Base-by-base conservation (phyloP, 108 stramenopile genomes). In the Discostella pseudostelligera region DNA sequence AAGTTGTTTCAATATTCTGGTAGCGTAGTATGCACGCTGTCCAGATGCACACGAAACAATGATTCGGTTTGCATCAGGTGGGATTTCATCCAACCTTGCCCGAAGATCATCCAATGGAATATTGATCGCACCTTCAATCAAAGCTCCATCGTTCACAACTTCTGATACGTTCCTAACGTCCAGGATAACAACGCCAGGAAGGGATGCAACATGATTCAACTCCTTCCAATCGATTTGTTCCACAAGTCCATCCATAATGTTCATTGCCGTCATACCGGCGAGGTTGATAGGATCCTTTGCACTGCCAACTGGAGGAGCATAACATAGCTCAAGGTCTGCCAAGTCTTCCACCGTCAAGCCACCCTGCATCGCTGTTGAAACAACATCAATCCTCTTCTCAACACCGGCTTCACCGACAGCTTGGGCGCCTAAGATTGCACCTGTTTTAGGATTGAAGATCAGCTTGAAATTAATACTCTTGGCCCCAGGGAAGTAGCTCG, bases 201-300 rank as follows among this genome's bases (percentile, higher is more conserved):
- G 55, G 0, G 72, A 43, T 20, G 70, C 70, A 13, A 75, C 56
- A 7, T 69, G 36, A 1, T 79, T 71, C 36, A 87, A 42, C 22
- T 87, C 80, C 43, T 74, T 79, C 84, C 83, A 87, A 48, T 87
- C 80, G 3, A 87, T 59, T 55, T 84, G 82, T 8, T 77, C 77
- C 10, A 87, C 84, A 10, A 84, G 39, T 22, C 87, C 87, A 22
- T 87, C 82, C 21, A 84, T 46, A 37, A 83, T 59, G 53, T 87
- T 87, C 45, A 81, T 80, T 10, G 87, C 87, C 1, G 79, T 80
- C 82, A 87, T 83, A 6, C 87, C 87, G 9, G 87, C 87, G 42
- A 83, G 82, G 70, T 87, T 87, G 20, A 87, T 82, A 13, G 84
- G 79, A 44, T 87, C 82, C 43, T 87, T 87, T 0, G 86, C 86